Conservation (phyloP, 2,329 filamentous ascomycete species). For the Cercospora brassicicola region DNA sequence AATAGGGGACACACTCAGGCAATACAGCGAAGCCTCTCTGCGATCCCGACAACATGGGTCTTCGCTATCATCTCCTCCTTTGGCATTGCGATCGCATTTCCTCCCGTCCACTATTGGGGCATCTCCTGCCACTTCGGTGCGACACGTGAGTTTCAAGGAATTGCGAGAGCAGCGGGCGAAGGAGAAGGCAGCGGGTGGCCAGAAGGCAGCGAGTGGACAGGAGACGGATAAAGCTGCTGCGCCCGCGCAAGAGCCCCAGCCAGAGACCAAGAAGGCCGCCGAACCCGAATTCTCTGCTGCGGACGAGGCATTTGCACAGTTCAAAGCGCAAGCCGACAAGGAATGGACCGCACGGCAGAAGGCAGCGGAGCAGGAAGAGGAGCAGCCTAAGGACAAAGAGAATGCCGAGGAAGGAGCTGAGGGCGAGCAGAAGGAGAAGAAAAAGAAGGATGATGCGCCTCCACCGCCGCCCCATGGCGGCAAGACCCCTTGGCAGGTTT, state of each 20-base stretch:
- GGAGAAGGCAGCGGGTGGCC: constrained; percentile 39
- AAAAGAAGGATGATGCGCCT: constrained; percentile 64
- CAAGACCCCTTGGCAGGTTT: constrained; percentile 98
- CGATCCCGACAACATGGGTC: constrained; percentile 30
- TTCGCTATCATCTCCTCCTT: constrained; percentile 33
- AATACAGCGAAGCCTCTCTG: constrained; percentile 36
- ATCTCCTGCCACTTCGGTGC: constrained; percentile 44
- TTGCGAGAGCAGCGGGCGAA: constrained; percentile 40
- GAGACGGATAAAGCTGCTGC: constrained; percentile 43
- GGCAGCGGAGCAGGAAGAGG: constrained; percentile 35
- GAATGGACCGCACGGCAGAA: constrained; percentile 48
- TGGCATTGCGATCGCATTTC: constrained; percentile 47
- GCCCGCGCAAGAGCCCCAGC: constrained; percentile 38
- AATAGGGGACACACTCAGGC: constrained; percentile 39
- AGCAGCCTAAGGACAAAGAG: constrained; percentile 42
- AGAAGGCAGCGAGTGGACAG: constrained; percentile 40
- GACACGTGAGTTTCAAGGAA: constrained; percentile 48
- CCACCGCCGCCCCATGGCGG: constrained; percentile 95
- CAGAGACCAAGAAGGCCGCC: constrained; percentile 32
- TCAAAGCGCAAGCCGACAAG: constrained; percentile 39
- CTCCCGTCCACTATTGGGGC: constrained; percentile 46
- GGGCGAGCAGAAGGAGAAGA: constrained; percentile 54
- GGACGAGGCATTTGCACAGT: constrained; percentile 40
- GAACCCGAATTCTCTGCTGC: constrained; percentile 35
- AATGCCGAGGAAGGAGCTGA: constrained; percentile 47